Evolutionary conservation across 805 yeast species (phyloP).

Genomic region (Tetrapisispora pingtungensis): DNA sequence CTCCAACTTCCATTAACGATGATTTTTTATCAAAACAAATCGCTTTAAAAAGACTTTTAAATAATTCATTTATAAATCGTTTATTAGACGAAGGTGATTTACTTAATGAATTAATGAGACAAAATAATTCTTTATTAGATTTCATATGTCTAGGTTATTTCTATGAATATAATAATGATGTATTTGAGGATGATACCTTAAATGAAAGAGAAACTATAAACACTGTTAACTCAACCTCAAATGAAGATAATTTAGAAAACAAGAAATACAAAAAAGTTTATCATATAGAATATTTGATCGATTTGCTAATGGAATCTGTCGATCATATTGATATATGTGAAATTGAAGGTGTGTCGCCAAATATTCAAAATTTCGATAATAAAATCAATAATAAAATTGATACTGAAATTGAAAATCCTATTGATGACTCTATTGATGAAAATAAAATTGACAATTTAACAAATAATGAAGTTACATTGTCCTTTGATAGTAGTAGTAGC

Average conservation of each 20-base stretch:
- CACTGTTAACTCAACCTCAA: not conserved
- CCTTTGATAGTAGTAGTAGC: constrained; percentile 16
- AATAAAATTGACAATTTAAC: not conserved
- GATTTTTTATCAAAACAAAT: not conserved
- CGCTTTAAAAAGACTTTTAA: constrained; percentile 3
- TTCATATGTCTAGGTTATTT: constrained; percentile 40
- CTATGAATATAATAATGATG: constrained; percentile 11
- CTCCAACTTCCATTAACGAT: not conserved
- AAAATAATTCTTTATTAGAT: constrained; percentile 36
- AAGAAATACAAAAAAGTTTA: constrained; percentile 12
- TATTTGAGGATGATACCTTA: not conserved
- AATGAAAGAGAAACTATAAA: constrained; percentile 1
- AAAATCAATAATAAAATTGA: constrained; percentile 3
- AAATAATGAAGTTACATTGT: constrained; percentile 1
- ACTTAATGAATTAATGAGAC: constrained; percentile 29
- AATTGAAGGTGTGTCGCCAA: not conserved
- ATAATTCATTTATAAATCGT: constrained; percentile 27
- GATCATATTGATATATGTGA: constrained; percentile 13
- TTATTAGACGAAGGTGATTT: constrained; percentile 32
- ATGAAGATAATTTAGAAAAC: not conserved
- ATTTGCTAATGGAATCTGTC: constrained; percentile 19
- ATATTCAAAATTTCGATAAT: constrained; percentile 1
- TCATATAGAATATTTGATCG: constrained; percentile 26
- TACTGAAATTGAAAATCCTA: not conserved
- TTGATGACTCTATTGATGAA: not conserved